Conservation (phyloP, 768 basidiomycete species). For the Nevesoporus exiguus region DNA sequence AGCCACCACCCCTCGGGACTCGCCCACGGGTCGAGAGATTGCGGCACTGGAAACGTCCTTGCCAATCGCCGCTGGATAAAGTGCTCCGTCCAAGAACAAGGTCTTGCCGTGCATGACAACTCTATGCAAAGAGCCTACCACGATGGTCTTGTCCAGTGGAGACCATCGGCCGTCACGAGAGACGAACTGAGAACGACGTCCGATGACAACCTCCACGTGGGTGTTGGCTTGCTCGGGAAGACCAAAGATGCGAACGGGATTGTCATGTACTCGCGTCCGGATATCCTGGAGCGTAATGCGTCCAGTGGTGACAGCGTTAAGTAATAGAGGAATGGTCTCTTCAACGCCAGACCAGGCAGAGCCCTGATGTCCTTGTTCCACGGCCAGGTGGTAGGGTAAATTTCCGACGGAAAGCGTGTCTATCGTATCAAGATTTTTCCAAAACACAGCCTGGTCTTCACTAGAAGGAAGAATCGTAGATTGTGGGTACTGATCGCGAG, state of each 20-base stretch:
- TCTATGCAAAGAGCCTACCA: constrained; percentile 80
- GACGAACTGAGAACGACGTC: constrained; percentile 61
- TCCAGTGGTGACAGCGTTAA: constrained; percentile 80
- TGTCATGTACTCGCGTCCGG: constrained; percentile 80
- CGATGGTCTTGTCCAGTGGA: constrained; percentile 59
- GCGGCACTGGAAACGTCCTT: constrained; percentile 68
- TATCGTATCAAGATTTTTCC: constrained; percentile 79
- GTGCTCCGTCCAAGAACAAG: constrained; percentile 79
- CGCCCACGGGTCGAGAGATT: constrained; percentile 40
- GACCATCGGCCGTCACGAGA: constrained; percentile 67
- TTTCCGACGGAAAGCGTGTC: constrained; percentile 90
- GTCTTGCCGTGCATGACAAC: constrained; percentile 90
- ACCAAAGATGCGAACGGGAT: constrained; percentile 88
- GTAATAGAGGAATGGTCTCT: constrained; percentile 82
- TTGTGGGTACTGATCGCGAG: constrained; percentile 65
- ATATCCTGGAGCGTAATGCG: constrained; percentile 82
- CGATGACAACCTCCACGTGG: constrained; percentile 89
- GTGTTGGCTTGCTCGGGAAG: constrained; percentile 84
- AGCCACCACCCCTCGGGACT: constrained; percentile 23
- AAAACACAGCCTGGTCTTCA: constrained; percentile 78
- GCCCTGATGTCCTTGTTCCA: constrained; percentile 54
- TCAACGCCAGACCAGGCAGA: constrained; percentile 78
- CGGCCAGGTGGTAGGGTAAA: constrained; percentile 74
- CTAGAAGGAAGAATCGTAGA: constrained; percentile 63
- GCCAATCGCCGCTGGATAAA: constrained; percentile 58